These are phyloP conservation scores for Begonia loranthoides DNA, from an alignment of 306 rosid species.

Conservation along the genomic window DNA sequence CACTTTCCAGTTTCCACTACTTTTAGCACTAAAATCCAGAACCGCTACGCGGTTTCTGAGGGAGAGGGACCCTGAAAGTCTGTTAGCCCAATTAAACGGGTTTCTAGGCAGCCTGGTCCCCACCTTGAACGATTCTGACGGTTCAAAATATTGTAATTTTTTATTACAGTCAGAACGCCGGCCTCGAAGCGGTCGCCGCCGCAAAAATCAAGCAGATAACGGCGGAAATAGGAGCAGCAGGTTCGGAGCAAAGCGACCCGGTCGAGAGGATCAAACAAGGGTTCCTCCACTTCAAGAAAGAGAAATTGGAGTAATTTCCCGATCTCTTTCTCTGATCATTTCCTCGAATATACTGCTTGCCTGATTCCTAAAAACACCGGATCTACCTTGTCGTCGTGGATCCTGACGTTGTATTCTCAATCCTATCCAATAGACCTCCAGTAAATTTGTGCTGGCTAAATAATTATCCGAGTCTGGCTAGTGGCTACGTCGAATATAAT, in stretches of 20 bases:
- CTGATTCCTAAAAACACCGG: conserved; percentile 2
- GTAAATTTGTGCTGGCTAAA: too few species aligned
- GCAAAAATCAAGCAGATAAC: conserved; percentile 46
- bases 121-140: neutral
- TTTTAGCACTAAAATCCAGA: neutral
- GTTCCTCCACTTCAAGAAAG: conserved; percentile 48
- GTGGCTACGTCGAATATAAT: too few species aligned
- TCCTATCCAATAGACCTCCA: too few species aligned
- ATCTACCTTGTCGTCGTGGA: conserved; percentile 5
- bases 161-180: conserved; percentile 28
- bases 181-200: conserved; percentile 37
- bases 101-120: neutral
- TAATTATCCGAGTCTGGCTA: too few species aligned
- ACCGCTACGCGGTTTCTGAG: neutral
- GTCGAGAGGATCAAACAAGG: conserved; percentile 67
- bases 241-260: conserved; percentile 20
- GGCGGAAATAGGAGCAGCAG: conserved; percentile 28
- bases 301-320: conserved; percentile 55
- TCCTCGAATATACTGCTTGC: conserved; percentile 17
- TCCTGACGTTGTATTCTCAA: neutral
- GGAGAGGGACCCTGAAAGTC: conserved; percentile 1
- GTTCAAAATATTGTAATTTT: neutral
- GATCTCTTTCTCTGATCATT: neutral
- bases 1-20: too few species aligned
- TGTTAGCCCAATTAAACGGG: neutral